Evolutionary conservation across 805 yeast genomes (phyloP).

Genomic region (Ogataea dorogensis): DNA sequence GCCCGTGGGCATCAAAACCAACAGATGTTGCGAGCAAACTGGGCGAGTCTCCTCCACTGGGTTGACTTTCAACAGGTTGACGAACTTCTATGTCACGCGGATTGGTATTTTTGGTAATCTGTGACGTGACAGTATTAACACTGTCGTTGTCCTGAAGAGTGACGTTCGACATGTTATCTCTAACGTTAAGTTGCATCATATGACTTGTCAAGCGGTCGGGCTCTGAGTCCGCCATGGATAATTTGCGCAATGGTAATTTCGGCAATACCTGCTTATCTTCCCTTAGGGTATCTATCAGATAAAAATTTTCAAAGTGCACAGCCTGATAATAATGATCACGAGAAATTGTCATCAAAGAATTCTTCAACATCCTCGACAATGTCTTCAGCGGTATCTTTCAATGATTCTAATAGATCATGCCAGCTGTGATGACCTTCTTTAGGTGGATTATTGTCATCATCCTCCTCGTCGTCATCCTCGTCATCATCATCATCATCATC

Average conservation of each 20-base stretch:
- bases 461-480: slow-evolving; percentile 20
- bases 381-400: slow-evolving; percentile 26
- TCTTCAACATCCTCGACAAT: slow-evolving; percentile 30
- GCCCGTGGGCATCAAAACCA: slow-evolving; percentile 33
- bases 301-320: slow-evolving; percentile 9
- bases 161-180: slow-evolving; percentile 3
- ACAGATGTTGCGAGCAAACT: slow-evolving; percentile 36
- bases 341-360: slow-evolving; percentile 13
- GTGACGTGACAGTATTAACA: slow-evolving; percentile 16
- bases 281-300: slow-evolving; percentile 7
- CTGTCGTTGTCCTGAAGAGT: slow-evolving; percentile 12
- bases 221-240: slow-evolving; percentile 2
- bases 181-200: slow-evolving; percentile 3
- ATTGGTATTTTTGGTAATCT: slow-evolving; percentile 4
- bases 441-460: slow-evolving; percentile 12
- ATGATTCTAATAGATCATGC: slow-evolving; percentile 19
- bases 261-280: slow-evolving; percentile 1
- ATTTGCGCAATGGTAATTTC: background rate
- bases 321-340: slow-evolving; percentile 1
- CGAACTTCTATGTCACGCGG: slow-evolving; percentile 15
- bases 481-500: slow-evolving; percentile 20
- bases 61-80: background rate
- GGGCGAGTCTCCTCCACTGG: slow-evolving; percentile 28
- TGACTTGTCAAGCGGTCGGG: slow-evolving; percentile 1
- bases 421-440: slow-evolving; percentile 15